Conservation (phyloP, 2,329 filamentous ascomycete species). For the Aspergillus sojae region DNA sequence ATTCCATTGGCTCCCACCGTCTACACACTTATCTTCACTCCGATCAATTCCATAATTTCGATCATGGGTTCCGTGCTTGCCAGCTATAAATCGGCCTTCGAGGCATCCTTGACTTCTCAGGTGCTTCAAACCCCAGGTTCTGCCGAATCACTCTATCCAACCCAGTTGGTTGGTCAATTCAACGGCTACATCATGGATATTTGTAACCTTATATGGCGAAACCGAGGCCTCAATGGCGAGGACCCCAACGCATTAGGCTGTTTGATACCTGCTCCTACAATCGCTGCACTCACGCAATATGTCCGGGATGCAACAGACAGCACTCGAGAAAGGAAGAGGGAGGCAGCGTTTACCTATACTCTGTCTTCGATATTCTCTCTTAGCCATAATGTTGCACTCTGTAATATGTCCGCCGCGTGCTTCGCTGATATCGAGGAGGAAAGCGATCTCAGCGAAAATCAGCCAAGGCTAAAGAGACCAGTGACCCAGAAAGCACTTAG, state of each 20-base stretch:
- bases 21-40: slow-evolving; percentile 70
- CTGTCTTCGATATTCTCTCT: slow-evolving; percentile 51
- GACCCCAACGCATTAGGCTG: slow-evolving; percentile 65
- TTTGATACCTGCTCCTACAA: slow-evolving; percentile 51
- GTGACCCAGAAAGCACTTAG: slow-evolving; percentile 69
- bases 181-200: slow-evolving; percentile 87
- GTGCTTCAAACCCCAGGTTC: slow-evolving; percentile 36
- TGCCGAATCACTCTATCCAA: slow-evolving; percentile 52
- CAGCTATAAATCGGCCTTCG: slow-evolving; percentile 73
- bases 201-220: slow-evolving; percentile 81
- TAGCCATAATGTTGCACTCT: slow-evolving; percentile 50
- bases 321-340: slow-evolving; percentile 31
- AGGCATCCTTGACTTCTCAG: slow-evolving; percentile 57
- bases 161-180: slow-evolving; percentile 67
- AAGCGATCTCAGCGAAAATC: slow-evolving; percentile 24
- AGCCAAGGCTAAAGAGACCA: slow-evolving; percentile 49
- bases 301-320: slow-evolving; percentile 42
- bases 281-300: slow-evolving; percentile 47
- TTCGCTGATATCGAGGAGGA: slow-evolving; percentile 54
- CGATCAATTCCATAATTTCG: slow-evolving; percentile 65
- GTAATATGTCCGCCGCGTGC: slow-evolving; percentile 50
- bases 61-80: slow-evolving; percentile 71
- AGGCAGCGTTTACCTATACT: slow-evolving; percentile 34
- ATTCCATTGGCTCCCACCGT: slow-evolving; percentile 69
- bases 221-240: slow-evolving; percentile 66